Conservation (phyloP, 2,329 filamentous ascomycete genomes). For the Alternaria tenuissima region DNA sequence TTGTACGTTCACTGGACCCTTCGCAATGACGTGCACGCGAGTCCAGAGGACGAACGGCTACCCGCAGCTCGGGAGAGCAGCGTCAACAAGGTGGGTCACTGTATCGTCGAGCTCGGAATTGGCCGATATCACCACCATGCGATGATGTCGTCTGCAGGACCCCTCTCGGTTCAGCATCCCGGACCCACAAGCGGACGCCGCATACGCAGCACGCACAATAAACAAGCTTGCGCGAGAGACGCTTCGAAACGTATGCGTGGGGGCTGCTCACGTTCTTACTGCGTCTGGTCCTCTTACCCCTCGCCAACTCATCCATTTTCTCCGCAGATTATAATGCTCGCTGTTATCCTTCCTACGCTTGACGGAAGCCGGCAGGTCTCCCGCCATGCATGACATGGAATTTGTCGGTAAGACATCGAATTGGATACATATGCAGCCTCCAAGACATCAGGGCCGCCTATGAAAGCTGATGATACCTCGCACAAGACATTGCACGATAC, state of each 20-base stretch:
- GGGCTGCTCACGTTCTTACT: constrained; percentile 9
- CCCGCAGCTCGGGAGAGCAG: constrained; percentile 21
- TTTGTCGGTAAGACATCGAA: neutral
- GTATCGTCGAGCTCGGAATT: constrained; percentile 5
- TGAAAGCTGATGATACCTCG: constrained; percentile 2
- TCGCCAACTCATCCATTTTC: constrained; percentile 38
- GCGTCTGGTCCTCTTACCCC: constrained; percentile 16
- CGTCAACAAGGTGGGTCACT: constrained; percentile 7
- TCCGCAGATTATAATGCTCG: constrained; percentile 21
- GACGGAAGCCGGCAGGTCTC: constrained; percentile 3
- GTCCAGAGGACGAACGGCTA: constrained; percentile 23
- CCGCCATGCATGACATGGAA: constrained; percentile 5
- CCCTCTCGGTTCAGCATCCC: constrained; percentile 18
- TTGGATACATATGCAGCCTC: neutral
- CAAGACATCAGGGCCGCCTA: neutral
- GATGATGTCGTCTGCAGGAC: constrained; percentile 9
- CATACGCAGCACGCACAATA: constrained; percentile 25
- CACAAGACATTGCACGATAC: constrained; percentile 1
- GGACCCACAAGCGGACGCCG: constrained; percentile 22
- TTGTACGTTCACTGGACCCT: constrained; percentile 9
- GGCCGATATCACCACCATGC: constrained; percentile 9
- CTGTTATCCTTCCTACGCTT: constrained; percentile 10
- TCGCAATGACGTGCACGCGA: constrained; percentile 25
- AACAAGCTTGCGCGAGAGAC: constrained; percentile 36
- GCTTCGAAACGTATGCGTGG: constrained; percentile 19